A percentile compares a stretch with the other conserved stretches of the same genome.
These are phyloP conservation scores for Psidium guajava DNA, from an alignment of 345 rosid species.

Conservation along the genomic window DNA sequence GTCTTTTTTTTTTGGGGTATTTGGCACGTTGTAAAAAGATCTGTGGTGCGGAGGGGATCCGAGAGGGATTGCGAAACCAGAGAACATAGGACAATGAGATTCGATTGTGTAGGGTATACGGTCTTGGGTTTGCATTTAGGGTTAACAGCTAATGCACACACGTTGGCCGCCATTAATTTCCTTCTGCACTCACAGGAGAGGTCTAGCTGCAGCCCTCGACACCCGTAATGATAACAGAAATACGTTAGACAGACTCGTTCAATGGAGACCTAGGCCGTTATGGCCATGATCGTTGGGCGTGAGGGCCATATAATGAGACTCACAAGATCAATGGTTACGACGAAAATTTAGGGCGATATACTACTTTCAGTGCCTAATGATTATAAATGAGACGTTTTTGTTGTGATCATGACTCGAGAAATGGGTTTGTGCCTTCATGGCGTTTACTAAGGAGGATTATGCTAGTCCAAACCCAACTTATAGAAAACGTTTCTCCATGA, in stretches of 20 bases:
- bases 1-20: neutral
- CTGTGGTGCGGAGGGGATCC: neutral
- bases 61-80: neutral
- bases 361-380: neutral
- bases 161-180: neutral
- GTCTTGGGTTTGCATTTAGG: neutral
- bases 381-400: neutral
- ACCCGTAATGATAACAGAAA: neutral
- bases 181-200: neutral
- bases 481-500: neutral
- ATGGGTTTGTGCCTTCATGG: neutral
- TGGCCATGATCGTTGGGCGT: neutral
- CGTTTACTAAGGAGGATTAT: neutral
- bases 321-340: neutral
- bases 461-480: neutral
- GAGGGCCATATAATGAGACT: neutral
- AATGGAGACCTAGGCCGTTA: accelerated
- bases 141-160: neutral
- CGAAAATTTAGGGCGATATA: neutral
- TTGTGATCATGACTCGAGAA: neutral
- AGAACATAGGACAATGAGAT: neutral
- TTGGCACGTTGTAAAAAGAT: neutral
- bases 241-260: neutral
- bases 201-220: neutral
- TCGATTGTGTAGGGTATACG: neutral